These are phyloP conservation scores for Luzula sylvatica DNA, from an alignment of 176 grass and related monocot species.

Conservation along the genomic window DNA sequence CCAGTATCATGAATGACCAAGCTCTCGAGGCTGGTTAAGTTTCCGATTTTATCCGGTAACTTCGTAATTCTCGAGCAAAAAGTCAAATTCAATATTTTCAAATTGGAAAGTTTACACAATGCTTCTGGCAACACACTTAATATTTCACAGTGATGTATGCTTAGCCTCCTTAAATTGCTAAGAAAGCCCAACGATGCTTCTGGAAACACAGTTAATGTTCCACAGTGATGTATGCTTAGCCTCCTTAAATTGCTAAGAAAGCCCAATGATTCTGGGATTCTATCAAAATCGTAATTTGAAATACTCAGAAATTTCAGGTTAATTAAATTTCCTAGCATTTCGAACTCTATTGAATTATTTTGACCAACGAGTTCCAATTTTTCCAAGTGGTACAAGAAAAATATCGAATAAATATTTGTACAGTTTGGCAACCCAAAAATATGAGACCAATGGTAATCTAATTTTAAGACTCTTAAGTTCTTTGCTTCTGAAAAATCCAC, in stretches of 20 bases:
- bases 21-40: conserved; percentile 8
- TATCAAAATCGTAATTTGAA: not conserved
- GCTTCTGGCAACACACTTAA: conserved; percentile 13
- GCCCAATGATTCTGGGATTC: no score
- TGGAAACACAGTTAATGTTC: no score
- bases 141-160: conserved; percentile 4
- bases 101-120: not conserved
- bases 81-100: not conserved
- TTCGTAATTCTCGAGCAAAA: not conserved
- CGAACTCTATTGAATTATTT: not conserved
- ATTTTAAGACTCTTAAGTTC: no score
- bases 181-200: not conserved
- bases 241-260: no score
- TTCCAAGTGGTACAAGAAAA: no score
- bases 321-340: not conserved
- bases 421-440: no score
- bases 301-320: not conserved
- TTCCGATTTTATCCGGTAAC: conserved; percentile 17
- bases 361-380: no score
- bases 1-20: conserved; percentile 1
- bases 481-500: no score
- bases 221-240: no score
- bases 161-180: not conserved
- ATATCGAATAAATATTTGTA: no score
- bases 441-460: no score